These are phyloP conservation scores for Dactylella cylindrospora DNA, from an alignment of 2,329 filamentous ascomycete genomes.

Conservation along the genomic window DNA sequence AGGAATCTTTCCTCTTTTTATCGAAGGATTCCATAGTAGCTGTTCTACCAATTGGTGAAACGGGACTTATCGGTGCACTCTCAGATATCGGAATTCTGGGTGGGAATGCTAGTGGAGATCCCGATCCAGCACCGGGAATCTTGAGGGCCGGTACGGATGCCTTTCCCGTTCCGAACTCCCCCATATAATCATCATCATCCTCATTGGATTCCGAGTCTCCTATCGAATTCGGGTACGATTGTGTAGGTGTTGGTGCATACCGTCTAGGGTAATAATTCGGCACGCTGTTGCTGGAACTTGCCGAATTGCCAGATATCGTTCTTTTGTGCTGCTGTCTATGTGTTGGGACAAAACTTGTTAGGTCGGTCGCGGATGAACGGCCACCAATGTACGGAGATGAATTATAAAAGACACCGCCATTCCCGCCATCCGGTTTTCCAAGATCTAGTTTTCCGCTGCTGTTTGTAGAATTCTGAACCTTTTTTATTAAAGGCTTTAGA, in stretches of 20 bases:
- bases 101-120: conserved; percentile 18
- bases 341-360: conserved; percentile 40
- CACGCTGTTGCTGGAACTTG: conserved; percentile 12
- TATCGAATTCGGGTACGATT: conserved; percentile 38
- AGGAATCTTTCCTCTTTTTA: conserved; percentile 28
- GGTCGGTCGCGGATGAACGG: conserved; percentile 26
- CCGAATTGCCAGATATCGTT: conserved; percentile 34
- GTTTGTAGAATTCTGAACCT: conserved; percentile 19
- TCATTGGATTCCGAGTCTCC: conserved; percentile 19
- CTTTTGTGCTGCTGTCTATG: conserved; percentile 42
- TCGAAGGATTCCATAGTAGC: conserved; percentile 32
- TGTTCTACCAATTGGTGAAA: conserved; percentile 19
- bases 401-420: conserved; percentile 32
- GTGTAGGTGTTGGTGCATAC: conserved; percentile 40
- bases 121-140: not conserved
- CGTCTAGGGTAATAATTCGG: conserved; percentile 22
- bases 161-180: conserved; percentile 10
- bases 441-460: conserved; percentile 37
- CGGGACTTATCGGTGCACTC: conserved; percentile 31
- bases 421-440: conserved; percentile 35
- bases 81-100: conserved; percentile 34
- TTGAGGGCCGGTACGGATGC: not conserved
- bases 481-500: conserved; percentile 30
- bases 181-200: conserved; percentile 29
- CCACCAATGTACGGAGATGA: conserved; percentile 41